phyloP scores from a whole-genome alignment of 345 rosid species.

The Angophora floribunda region DNA sequence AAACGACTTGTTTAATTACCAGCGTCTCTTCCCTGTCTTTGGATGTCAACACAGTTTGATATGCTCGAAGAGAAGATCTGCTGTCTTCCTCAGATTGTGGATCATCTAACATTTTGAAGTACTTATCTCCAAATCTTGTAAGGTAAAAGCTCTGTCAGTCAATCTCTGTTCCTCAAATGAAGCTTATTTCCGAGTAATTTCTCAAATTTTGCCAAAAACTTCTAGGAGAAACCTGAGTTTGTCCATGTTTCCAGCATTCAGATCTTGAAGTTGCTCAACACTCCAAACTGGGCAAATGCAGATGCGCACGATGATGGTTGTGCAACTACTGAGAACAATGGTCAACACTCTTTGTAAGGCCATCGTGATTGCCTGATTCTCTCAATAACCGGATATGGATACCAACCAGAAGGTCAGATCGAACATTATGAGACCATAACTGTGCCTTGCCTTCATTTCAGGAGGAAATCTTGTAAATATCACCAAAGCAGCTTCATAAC shows the following conservation, averaged over 20 bases:
- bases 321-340: conserved; percentile 7
- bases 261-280: conserved; percentile 29
- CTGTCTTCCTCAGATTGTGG: neutral
- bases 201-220: conserved; percentile 1
- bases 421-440: conserved; percentile 24
- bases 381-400: conserved; percentile 20
- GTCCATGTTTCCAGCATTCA: conserved; percentile 10
- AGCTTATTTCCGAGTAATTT: neutral
- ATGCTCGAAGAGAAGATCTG: conserved; percentile 8
- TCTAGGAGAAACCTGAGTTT: conserved; percentile 16
- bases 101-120: neutral
- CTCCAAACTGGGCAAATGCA: conserved; percentile 25
- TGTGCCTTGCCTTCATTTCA: conserved; percentile 16
- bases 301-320: neutral
- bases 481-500: conserved; percentile 7
- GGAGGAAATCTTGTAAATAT: conserved; percentile 29
- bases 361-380: conserved; percentile 5
- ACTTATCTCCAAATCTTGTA: conserved; percentile 13
- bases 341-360: conserved; percentile 11
- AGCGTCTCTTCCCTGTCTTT: conserved; percentile 20
- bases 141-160: neutral
- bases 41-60: conserved; percentile 16
- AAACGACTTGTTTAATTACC: neutral
- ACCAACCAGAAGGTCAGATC: conserved; percentile 28
- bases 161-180: neutral